phyloP scores from a whole-genome alignment of 2,329 filamentous ascomycete species.

The Alternaria ethzedia region DNA sequence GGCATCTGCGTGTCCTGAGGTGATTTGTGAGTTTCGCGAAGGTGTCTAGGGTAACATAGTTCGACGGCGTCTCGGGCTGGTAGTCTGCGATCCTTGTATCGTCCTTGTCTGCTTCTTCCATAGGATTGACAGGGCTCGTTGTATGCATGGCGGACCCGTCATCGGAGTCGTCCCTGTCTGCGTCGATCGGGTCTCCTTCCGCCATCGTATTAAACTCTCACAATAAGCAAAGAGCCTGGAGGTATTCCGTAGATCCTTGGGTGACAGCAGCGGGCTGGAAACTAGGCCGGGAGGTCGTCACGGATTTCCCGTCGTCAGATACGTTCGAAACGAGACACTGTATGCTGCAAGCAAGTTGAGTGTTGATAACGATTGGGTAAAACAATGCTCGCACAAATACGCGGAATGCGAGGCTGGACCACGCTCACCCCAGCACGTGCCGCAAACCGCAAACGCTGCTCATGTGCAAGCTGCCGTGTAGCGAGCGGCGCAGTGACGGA shows the following conservation, averaged over 20 bases:
- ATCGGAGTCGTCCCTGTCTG: not conserved
- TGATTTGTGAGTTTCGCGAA: conserved; percentile 19
- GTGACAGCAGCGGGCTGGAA: not conserved
- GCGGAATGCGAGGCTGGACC: not conserved
- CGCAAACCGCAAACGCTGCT: not conserved
- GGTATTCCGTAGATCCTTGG: not conserved
- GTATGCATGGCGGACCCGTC: not conserved
- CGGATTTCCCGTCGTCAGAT: not conserved
- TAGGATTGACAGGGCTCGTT: not conserved
- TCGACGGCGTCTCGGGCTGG: conserved; percentile 1
- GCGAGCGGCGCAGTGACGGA: not conserved
- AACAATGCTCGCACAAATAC: not conserved
- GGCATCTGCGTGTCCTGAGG: conserved; percentile 17
- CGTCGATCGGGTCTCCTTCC: not conserved
- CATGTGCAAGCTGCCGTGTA: not conserved
- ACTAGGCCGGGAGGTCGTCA: not conserved
- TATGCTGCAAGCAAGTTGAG: not conserved
- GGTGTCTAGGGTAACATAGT: conserved; percentile 1
- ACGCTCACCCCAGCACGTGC: not conserved
- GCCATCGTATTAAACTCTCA: not conserved
- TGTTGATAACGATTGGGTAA: not conserved
- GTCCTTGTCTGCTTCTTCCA: not conserved
- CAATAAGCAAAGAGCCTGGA: not conserved
- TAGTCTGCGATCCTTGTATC: not conserved
- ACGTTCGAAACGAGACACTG: not conserved